Percentiles rank a stretch among this genome's conserved stretches.
Conservation (phyloP, 345 rosid species). For the Pseudoturritis turrita region DNA sequence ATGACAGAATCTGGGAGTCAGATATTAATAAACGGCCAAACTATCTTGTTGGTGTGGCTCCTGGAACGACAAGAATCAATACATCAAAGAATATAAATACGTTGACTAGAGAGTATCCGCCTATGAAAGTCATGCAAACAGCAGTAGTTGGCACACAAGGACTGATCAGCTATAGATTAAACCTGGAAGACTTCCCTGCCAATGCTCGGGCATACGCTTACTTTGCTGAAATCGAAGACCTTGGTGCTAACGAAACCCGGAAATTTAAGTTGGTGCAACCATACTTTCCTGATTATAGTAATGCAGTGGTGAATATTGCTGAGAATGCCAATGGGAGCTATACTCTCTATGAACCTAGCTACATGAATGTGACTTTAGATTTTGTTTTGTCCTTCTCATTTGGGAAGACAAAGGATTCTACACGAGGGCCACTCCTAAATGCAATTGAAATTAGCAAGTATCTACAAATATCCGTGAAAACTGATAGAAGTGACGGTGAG, state of each 20-base stretch:
- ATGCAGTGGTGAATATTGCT: conserved; percentile 89
- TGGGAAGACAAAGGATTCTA: conserved; percentile 71
- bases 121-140: conserved; percentile 93
- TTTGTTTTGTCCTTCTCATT: conserved; percentile 80
- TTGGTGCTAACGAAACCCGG: conserved; percentile 62
- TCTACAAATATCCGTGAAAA: conserved; percentile 58
- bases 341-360: conserved; percentile 94
- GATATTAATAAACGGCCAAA: conserved; percentile 79
- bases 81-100: conserved; percentile 55
- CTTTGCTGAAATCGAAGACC: conserved; percentile 88
- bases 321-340: conserved; percentile 94
- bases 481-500: conserved; percentile 65
- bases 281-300: conserved; percentile 64
- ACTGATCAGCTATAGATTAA: conserved; percentile 64
- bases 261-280: conserved; percentile 73
- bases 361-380: conserved; percentile 77
- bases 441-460: conserved; percentile 92
- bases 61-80: conserved; percentile 70
- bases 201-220: conserved; percentile 91
- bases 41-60: conserved; percentile 79
- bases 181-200: conserved; percentile 94
- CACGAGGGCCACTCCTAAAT: conserved; percentile 78
- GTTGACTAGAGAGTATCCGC: conserved; percentile 90
- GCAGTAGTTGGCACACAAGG: conserved; percentile 90
- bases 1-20: conserved; percentile 97